phyloP scores from a whole-genome alignment of 768 basidiomycete genomes.

The Lepiota brunneoincarnata region DNA sequence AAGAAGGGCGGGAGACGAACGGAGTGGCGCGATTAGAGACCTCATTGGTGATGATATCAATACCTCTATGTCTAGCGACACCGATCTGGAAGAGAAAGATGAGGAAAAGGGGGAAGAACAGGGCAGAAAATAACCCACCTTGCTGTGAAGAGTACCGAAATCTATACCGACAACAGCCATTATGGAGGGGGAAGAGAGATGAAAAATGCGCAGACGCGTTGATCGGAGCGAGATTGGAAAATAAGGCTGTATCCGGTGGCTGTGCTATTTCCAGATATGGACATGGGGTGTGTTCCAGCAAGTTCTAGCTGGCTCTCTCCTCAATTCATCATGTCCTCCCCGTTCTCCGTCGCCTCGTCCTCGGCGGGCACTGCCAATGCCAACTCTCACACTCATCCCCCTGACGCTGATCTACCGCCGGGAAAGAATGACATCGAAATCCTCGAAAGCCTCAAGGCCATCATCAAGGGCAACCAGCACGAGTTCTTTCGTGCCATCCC shows the following conservation, averaged over 20 bases:
- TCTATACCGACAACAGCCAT: slow-evolving; percentile 97
- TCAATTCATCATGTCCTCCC: background rate
- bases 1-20: slow-evolving; percentile 45
- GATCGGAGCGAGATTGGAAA: slow-evolving; percentile 4
- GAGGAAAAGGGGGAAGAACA: background rate
- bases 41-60: slow-evolving; percentile 98
- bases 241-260: slow-evolving; percentile 4
- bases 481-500: slow-evolving; percentile 66
- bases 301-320: slow-evolving; percentile 1
- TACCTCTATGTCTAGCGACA: slow-evolving; percentile 92
- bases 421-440: slow-evolving; percentile 71
- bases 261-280: slow-evolving; percentile 6
- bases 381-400: background rate
- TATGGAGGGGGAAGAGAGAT: background rate
- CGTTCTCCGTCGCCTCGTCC: background rate
- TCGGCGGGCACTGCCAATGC: background rate
- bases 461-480: slow-evolving; percentile 72
- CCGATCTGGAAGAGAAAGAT: slow-evolving; percentile 61
- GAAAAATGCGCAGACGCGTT: background rate
- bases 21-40: slow-evolving; percentile 96
- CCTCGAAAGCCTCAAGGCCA: slow-evolving; percentile 70
- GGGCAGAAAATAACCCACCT: slow-evolving; percentile 44
- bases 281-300: background rate
- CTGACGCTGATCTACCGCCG: slow-evolving; percentile 31
- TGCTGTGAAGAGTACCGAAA: slow-evolving; percentile 87